These are phyloP conservation scores for Psilocybe subaeruginosa DNA, from an alignment of 768 basidiomycete genomes.

Conservation along the genomic window DNA sequence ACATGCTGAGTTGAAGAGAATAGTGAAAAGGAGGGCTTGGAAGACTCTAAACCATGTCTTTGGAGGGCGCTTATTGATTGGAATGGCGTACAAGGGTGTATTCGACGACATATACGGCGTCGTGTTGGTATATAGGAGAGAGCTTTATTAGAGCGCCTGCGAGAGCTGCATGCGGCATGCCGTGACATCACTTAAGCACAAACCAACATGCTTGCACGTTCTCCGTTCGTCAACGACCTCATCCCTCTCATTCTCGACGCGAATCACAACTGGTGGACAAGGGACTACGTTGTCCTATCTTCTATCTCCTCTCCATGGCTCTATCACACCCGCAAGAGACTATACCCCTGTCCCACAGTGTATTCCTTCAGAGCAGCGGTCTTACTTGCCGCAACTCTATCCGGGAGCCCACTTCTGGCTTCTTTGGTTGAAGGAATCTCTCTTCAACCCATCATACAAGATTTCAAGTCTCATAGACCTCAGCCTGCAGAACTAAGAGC, in stretches of 20 bases:
- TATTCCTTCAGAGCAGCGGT: slow-evolving; percentile 42
- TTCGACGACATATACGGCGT: slow-evolving; percentile 24
- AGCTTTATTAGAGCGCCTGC: slow-evolving; percentile 10
- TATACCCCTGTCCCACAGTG: slow-evolving; percentile 47
- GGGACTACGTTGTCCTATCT: slow-evolving; percentile 52
- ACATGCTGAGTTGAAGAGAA: slow-evolving; percentile 66
- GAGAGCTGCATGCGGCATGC: not conserved
- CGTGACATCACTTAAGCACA: slow-evolving; percentile 23
- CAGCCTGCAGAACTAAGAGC: slow-evolving; percentile 34
- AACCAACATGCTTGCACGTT: slow-evolving; percentile 7
- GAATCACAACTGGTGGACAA: slow-evolving; percentile 55
- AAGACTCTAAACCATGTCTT: slow-evolving; percentile 55
- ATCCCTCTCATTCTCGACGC: slow-evolving; percentile 53
- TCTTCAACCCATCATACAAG: slow-evolving; percentile 36
- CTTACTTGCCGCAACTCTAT: slow-evolving; percentile 45
- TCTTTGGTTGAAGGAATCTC: slow-evolving; percentile 43
- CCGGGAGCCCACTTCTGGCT: slow-evolving; percentile 35
- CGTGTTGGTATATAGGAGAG: slow-evolving; percentile 15
- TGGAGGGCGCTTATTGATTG: slow-evolving; percentile 56
- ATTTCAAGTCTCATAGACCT: slow-evolving; percentile 10
- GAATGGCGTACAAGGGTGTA: slow-evolving; percentile 40
- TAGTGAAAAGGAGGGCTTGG: slow-evolving; percentile 51
- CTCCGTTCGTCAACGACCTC: slow-evolving; percentile 48
- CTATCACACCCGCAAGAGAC: slow-evolving; percentile 40
- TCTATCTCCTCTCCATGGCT: slow-evolving; percentile 54